Conservation (phyloP, 129 eudicot species). For the Centrapalus pauciflorus region DNA sequence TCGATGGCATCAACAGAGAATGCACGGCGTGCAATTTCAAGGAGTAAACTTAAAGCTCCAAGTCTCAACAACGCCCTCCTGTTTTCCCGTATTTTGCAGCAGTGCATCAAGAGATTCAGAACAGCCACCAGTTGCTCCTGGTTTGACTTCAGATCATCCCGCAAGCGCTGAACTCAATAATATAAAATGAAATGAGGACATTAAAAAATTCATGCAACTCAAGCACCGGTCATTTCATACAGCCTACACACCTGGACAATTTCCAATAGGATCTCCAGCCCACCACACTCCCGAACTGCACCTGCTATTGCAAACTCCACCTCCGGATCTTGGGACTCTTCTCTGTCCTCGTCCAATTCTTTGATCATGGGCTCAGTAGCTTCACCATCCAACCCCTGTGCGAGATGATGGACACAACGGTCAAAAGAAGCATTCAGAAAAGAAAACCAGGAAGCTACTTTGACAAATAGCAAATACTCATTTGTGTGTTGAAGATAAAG, state of each 20-base stretch:
- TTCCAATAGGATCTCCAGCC: slow-evolving; percentile 73
- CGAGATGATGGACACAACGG: slow-evolving; percentile 3
- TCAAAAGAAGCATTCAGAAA: slow-evolving; percentile 3
- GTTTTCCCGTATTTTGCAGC: slow-evolving; percentile 97
- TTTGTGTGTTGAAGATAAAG: neutral
- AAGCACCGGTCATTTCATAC: too few species aligned
- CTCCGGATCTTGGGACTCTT: slow-evolving; percentile 98
- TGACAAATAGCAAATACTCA: neutral
- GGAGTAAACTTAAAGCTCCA: slow-evolving; percentile 83
- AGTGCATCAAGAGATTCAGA: slow-evolving; percentile 82
- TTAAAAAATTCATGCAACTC: neutral
- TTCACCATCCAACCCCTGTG: slow-evolving; percentile 97
- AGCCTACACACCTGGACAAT: slow-evolving; percentile 68
- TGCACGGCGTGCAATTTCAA: slow-evolving; percentile 94
- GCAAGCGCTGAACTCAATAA: slow-evolving; percentile 59
- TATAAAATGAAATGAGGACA: neutral
- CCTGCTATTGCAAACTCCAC: slow-evolving; percentile 96
- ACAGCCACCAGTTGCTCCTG: slow-evolving; percentile 91
- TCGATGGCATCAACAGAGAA: slow-evolving; percentile 97
- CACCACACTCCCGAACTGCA: slow-evolving; percentile 96
- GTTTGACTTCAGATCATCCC: slow-evolving; percentile 93
- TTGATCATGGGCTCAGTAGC: slow-evolving; percentile 99
- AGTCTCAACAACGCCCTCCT: slow-evolving; percentile 73
- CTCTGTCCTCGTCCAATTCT: slow-evolving; percentile 95
- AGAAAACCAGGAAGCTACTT: neutral